Evolutionary conservation across 768 basidiomycete species (phyloP).

Genomic region (Tulasnella calospora): DNA sequence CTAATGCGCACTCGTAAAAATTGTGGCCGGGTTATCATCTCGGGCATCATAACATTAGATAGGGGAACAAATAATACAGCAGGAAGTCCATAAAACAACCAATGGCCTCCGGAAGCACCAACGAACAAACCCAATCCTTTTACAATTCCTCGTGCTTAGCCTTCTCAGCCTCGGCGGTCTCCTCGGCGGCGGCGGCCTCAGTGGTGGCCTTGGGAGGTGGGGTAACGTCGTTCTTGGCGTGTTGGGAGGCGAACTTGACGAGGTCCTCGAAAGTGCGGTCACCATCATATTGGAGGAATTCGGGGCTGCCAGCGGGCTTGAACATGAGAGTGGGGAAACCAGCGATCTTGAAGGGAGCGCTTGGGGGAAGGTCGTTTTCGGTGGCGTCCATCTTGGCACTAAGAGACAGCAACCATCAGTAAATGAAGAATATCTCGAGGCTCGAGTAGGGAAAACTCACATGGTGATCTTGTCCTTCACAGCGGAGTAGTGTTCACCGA

Average conservation of each 20-base stretch:
- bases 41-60: slow-evolving; percentile 10
- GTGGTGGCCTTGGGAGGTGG: not conserved
- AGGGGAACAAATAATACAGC: not conserved
- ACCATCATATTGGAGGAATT: slow-evolving; percentile 91
- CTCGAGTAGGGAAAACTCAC: slow-evolving; percentile 43
- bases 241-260: slow-evolving; percentile 73
- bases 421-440: slow-evolving; percentile 27
- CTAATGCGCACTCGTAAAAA: not conserved
- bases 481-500: slow-evolving; percentile 76
- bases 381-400: slow-evolving; percentile 95
- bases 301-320: slow-evolving; percentile 78
- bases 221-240: slow-evolving; percentile 57
- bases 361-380: slow-evolving; percentile 90
- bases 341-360: slow-evolving; percentile 76
- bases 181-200: not conserved
- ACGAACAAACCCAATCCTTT: not conserved
- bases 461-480: slow-evolving; percentile 73
- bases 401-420: not conserved
- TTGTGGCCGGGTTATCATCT: not conserved
- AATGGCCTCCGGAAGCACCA: not conserved
- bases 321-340: slow-evolving; percentile 98
- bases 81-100: not conserved
- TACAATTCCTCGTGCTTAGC: slow-evolving; percentile 9
- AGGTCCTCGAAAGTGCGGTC: slow-evolving; percentile 84
- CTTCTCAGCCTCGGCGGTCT: slow-evolving; percentile 1